Evolutionary conservation across 345 rosid species (phyloP).

Genomic region (Salix viminalis): DNA sequence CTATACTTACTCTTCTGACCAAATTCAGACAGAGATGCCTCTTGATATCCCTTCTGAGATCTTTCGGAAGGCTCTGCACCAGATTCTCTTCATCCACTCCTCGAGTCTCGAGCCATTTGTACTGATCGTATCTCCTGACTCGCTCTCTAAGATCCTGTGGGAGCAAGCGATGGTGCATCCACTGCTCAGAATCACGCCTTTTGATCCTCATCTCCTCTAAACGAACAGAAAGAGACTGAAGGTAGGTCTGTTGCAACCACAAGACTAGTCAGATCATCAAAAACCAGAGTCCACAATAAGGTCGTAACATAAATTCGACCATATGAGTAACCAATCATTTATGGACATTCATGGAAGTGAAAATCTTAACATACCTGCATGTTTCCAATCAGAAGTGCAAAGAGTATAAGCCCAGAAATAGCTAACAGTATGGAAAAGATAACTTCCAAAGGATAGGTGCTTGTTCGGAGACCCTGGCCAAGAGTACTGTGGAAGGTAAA

Average conservation of each 20-base stretch:
- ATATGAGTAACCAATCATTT: not conserved
- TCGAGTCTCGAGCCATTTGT: constrained; percentile 72
- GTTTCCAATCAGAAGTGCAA: constrained; percentile 75
- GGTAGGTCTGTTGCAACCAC: constrained; percentile 62
- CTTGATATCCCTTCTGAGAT: constrained; percentile 82
- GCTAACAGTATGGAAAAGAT: constrained; percentile 72
- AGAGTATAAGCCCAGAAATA: constrained; percentile 66
- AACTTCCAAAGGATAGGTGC: constrained; percentile 67
- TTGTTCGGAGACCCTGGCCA: constrained; percentile 88
- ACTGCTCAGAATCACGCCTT: constrained; percentile 83
- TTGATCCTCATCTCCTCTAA: constrained; percentile 93
- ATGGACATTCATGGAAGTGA: not conserved
- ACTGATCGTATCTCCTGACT: constrained; percentile 65
- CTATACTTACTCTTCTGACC: constrained; percentile 71
- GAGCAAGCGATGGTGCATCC: constrained; percentile 96
- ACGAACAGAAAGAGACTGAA: constrained; percentile 70
- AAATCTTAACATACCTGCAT: constrained; percentile 48
- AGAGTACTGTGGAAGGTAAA: constrained; percentile 48
- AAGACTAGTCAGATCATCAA: not conserved
- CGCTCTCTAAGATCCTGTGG: constrained; percentile 64
- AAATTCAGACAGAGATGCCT: constrained; percentile 77
- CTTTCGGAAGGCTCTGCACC: constrained; percentile 77
- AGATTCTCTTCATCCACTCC: constrained; percentile 73
- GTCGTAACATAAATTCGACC: not conserved
- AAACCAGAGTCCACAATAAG: not conserved